Evolutionary conservation across 495 filamentous ascomycete species (phyloP).

Genomic region (Pyrenula aspistea): DNA sequence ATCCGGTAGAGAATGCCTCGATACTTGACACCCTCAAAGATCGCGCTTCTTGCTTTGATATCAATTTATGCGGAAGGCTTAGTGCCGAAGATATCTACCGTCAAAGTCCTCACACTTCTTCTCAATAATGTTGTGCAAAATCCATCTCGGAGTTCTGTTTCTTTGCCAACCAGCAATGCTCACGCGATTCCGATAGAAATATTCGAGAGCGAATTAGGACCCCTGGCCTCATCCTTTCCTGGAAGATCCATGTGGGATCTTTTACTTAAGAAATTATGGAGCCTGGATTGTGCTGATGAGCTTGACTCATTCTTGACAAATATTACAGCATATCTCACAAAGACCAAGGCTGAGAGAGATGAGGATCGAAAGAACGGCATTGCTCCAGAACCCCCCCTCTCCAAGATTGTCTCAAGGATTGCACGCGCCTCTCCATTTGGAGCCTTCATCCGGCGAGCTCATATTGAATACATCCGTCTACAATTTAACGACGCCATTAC

Average conservation of each 20-base stretch:
- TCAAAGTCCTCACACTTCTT: conserved; percentile 82
- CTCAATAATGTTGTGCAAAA: conserved; percentile 55
- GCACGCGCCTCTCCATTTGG: conserved; percentile 70
- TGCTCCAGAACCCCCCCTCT: conserved; percentile 30
- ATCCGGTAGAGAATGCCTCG: conserved; percentile 62
- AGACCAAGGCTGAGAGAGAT: conserved; percentile 40
- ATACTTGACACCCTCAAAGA: conserved; percentile 75
- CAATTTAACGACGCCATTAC: conserved; percentile 64
- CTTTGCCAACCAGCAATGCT: conserved; percentile 23
- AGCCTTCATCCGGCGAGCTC: conserved; percentile 63
- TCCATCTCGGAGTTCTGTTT: conserved; percentile 19
- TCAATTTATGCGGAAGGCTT: conserved; percentile 65
- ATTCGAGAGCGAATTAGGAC: conserved; percentile 51
- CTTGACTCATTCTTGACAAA: conserved; percentile 56
- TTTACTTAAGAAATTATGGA: conserved; percentile 75
- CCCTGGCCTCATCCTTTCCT: conserved; percentile 53
- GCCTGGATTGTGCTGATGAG: conserved; percentile 65
- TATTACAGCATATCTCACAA: conserved; percentile 43
- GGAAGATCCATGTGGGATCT: conserved; percentile 77
- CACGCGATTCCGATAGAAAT: conserved; percentile 51
- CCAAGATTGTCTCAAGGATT: conserved; percentile 10
- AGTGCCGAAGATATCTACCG: conserved; percentile 60
- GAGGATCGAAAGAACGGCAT: conserved; percentile 38
- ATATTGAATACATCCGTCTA: conserved; percentile 67
- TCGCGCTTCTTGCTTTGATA: conserved; percentile 69